Conservation (phyloP, 805 yeast genomes). For the Yarrowia sp. region DNA sequence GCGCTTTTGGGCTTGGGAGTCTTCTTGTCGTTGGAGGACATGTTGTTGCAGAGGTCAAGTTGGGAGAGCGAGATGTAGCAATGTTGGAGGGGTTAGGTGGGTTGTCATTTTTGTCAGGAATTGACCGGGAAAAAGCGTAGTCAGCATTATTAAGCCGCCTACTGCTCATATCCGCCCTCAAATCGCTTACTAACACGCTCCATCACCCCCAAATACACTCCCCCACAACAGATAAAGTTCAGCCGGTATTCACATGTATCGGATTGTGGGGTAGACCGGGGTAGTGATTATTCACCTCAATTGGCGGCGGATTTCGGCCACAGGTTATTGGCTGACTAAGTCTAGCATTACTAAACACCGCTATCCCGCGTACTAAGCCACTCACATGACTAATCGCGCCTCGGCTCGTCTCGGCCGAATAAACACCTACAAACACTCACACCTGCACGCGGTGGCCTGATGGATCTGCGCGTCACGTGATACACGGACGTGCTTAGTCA, state of each 20-base stretch:
- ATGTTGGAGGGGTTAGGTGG: not conserved
- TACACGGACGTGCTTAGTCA: too few species aligned
- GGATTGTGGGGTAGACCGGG: slow-evolving; percentile 4
- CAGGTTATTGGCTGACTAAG: not conserved
- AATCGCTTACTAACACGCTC: not conserved
- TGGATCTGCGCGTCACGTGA: too few species aligned
- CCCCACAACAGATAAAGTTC: not conserved
- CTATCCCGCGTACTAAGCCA: too few species aligned
- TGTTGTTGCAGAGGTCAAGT: not conserved
- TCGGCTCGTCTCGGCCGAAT: too few species aligned
- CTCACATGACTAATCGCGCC: too few species aligned
- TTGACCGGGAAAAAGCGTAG: too few species aligned
- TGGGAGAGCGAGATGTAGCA: not conserved
- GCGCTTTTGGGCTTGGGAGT: not conserved
- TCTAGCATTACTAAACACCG: too few species aligned
- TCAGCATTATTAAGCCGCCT: too few species aligned
- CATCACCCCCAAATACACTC: not conserved
- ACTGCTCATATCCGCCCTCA: too few species aligned
- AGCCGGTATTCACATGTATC: slow-evolving; percentile 22
- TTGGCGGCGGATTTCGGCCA: not conserved
- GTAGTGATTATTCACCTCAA: not conserved
- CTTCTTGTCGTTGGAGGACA: slow-evolving; percentile 18
- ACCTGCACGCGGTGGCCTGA: too few species aligned
- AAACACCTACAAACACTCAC: too few species aligned
- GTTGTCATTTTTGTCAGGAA: too few species aligned